Conservation (phyloP, 1,284 basidiomycete species). For the Puccinia polysora region DNA sequence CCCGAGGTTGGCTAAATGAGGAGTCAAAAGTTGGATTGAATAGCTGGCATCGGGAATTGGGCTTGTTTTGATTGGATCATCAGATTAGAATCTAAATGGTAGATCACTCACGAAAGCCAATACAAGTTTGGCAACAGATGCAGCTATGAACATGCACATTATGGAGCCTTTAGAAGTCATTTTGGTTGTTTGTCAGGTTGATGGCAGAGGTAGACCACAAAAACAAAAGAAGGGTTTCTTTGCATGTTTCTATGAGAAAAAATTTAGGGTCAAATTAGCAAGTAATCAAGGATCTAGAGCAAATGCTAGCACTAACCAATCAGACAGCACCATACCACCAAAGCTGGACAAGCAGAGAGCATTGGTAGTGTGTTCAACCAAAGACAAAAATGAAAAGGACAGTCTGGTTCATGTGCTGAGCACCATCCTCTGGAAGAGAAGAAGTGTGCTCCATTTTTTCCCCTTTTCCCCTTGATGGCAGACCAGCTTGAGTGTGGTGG, state of each 20-base stretch:
- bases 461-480: too few species aligned
- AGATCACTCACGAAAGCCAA: conserved; percentile 25
- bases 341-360: conserved; percentile 67
- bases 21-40: not conserved
- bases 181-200: not conserved
- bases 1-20: conserved; percentile 70
- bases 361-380: conserved; percentile 71
- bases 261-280: not conserved
- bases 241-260: not conserved
- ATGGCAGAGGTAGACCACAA: not conserved
- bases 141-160: conserved; percentile 28
- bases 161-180: conserved; percentile 17
- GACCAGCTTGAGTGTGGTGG: too few species aligned
- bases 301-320: conserved; percentile 35
- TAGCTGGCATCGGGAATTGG: not conserved
- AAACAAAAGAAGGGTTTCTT: not conserved
- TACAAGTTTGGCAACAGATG: conserved; percentile 22
- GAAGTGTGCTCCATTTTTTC: too few species aligned
- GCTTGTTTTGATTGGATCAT: not conserved
- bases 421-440: too few species aligned
- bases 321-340: conserved; percentile 54
- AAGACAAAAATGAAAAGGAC: not conserved
- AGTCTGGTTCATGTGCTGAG: not conserved
- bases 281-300: not conserved
- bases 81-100: not conserved